Evolutionary conservation across 345 rosid genomes (phyloP).

Genomic region (Triadica sebifera): DNA sequence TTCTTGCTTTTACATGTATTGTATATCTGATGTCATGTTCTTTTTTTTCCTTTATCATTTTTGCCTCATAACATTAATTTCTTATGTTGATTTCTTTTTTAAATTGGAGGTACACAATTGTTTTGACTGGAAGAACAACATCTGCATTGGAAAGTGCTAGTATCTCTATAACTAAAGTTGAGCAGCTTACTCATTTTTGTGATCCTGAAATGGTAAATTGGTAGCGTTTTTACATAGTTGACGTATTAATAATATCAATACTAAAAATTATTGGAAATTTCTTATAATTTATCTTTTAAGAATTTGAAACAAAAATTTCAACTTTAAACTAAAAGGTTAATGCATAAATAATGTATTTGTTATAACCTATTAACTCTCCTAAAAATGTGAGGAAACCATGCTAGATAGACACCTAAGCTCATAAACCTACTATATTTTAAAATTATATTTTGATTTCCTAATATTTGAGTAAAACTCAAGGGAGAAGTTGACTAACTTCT

Average conservation of each 20-base stretch:
- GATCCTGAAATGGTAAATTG: slow-evolving; percentile 81
- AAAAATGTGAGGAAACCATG: too few species aligned
- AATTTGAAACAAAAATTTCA: background rate
- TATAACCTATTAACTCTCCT: background rate
- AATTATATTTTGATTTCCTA: too few species aligned
- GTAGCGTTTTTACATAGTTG: background rate
- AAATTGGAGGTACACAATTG: slow-evolving; percentile 61
- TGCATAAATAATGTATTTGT: background rate
- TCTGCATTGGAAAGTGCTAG: slow-evolving; percentile 71
- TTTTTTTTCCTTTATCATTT: background rate
- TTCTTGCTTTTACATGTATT: too few species aligned
- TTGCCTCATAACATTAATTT: background rate
- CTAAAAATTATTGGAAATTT: too few species aligned
- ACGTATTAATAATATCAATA: background rate
- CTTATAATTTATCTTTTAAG: too few species aligned
- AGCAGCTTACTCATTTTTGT: slow-evolving; percentile 72
- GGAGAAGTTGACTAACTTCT: too few species aligned
- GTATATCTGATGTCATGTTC: too few species aligned
- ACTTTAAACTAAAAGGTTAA: background rate
- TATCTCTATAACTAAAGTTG: slow-evolving; percentile 82
- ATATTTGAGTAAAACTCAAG: too few species aligned
- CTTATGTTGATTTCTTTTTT: background rate
- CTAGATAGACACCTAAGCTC: too few species aligned
- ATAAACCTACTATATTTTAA: too few species aligned
- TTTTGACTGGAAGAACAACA: slow-evolving; percentile 97